These are phyloP conservation scores for Sutorius eximius DNA, from an alignment of 1,284 basidiomycete species.

Conservation along the genomic window DNA sequence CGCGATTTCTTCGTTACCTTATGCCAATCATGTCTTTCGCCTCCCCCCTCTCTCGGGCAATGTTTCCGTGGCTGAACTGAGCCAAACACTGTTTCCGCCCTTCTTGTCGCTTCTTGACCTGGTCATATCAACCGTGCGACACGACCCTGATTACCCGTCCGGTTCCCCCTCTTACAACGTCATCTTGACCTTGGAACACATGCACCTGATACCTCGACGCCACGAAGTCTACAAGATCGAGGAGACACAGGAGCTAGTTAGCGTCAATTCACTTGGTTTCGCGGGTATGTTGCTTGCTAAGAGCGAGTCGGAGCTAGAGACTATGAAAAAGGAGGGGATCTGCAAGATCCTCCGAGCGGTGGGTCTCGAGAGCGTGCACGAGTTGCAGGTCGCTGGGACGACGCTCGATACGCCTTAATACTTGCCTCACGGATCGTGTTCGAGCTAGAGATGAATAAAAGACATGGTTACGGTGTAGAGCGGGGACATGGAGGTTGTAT, in stretches of 20 bases:
- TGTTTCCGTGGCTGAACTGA: conserved; percentile 48
- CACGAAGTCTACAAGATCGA: conserved; percentile 53
- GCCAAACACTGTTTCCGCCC: conserved; percentile 56
- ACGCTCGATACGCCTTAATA: conserved; percentile 30
- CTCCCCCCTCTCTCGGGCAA: conserved; percentile 53
- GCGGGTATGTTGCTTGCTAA: conserved; percentile 84
- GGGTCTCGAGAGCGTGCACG: conserved; percentile 63
- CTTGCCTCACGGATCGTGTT: background rate
- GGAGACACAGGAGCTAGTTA: conserved; percentile 55
- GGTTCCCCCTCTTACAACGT: conserved; percentile 80
- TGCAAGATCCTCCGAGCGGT: conserved; percentile 61
- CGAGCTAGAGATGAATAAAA: conserved; percentile 2
- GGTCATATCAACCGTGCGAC: conserved; percentile 71
- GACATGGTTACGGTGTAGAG: background rate
- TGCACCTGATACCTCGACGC: conserved; percentile 79
- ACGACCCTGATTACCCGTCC: conserved; percentile 56
- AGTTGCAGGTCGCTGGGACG: conserved; percentile 52
- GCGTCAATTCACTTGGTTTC: conserved; percentile 84
- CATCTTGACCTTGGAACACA: conserved; percentile 77
- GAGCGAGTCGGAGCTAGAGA: conserved; percentile 70
- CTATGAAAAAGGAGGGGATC: conserved; percentile 60
- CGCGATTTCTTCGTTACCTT: conserved; percentile 64
- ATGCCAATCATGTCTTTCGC: conserved; percentile 77
- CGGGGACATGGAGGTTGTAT: conserved; percentile 1
- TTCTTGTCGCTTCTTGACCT: conserved; percentile 80